Conservation (phyloP, 2,329 filamentous ascomycete genomes). For the Neonectria punicea region DNA sequence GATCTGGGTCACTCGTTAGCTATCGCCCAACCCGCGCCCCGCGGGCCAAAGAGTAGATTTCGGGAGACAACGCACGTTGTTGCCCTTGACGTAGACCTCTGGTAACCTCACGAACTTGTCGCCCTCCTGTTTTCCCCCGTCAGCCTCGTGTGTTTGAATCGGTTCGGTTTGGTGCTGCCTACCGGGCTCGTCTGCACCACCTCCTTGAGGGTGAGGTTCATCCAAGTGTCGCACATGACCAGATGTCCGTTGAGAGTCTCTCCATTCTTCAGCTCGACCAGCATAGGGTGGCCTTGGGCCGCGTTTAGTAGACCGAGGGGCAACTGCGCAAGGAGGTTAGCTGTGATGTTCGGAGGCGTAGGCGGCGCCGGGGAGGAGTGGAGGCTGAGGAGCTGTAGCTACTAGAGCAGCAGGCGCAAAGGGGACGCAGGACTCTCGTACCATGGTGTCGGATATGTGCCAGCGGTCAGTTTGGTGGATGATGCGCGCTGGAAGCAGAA, state of each 20-base stretch:
- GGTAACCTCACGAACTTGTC: constrained; percentile 93
- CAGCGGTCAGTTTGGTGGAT: constrained; percentile 32
- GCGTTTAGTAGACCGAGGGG: constrained; percentile 89
- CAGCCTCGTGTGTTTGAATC: constrained; percentile 21
- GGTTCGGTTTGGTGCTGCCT: constrained; percentile 39
- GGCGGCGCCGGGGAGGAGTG: not conserved
- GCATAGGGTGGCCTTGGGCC: constrained; percentile 97
- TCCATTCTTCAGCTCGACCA: constrained; percentile 96
- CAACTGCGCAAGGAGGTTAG: constrained; percentile 58
- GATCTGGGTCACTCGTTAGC: constrained; percentile 70
- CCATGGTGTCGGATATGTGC: constrained; percentile 40
- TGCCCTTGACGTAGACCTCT: constrained; percentile 96
- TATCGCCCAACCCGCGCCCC: not conserved
- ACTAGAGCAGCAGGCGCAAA: not conserved
- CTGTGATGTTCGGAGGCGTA: constrained; percentile 20
- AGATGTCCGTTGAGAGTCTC: constrained; percentile 97
- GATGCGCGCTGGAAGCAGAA: constrained; percentile 36
- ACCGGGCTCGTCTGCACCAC: constrained; percentile 94
- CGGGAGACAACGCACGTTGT: constrained; percentile 77
- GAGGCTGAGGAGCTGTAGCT: not conserved
- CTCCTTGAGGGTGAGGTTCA: constrained; percentile 98
- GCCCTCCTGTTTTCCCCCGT: constrained; percentile 70
- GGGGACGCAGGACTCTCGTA: constrained; percentile 20
- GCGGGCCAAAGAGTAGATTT: not conserved
- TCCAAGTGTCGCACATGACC: constrained; percentile 98